Conservation (phyloP, 208 protist genomes). For the Kentomonas sorsogonicus region DNA sequence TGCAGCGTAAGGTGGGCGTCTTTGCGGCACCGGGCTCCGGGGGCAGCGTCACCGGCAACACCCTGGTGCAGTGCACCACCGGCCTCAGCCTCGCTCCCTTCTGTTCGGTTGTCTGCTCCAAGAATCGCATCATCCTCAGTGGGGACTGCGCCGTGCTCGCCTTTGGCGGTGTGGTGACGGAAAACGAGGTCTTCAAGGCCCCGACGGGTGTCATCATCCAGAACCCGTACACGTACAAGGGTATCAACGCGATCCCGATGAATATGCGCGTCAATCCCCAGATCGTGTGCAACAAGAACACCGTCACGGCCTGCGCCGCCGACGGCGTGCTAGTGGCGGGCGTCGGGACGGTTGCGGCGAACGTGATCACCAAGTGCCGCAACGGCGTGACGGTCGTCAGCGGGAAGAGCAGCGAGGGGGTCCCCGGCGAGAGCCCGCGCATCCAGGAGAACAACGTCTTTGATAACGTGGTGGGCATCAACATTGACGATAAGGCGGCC, state of each 20-base stretch:
- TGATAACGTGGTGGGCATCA: slow-evolving; percentile 53
- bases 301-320: slow-evolving; percentile 36
- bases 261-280: slow-evolving; percentile 32
- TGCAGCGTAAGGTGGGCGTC: slow-evolving; percentile 32
- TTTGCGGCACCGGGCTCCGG: slow-evolving; percentile 33
- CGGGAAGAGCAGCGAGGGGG: slow-evolving; percentile 6
- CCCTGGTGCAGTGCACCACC: slow-evolving; percentile 35
- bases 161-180: slow-evolving; percentile 56
- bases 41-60: slow-evolving; percentile 39
- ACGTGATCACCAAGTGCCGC: slow-evolving; percentile 59
- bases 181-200: slow-evolving; percentile 54
- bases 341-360: slow-evolving; percentile 48
- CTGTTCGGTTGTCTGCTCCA: slow-evolving; percentile 37
- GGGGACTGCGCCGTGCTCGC: slow-evolving; percentile 47
- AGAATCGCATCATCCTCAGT: slow-evolving; percentile 48
- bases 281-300: slow-evolving; percentile 45
- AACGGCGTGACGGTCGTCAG: slow-evolving; percentile 47
- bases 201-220: slow-evolving; percentile 54
- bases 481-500: slow-evolving; percentile 39
- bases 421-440: too few relatives aligned
- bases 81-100: slow-evolving; percentile 46
- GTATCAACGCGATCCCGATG: slow-evolving; percentile 45
- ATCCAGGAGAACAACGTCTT: slow-evolving; percentile 54
- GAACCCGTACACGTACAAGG: slow-evolving; percentile 42
- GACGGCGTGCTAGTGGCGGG: slow-evolving; percentile 57